These are phyloP conservation scores for Globisporangium paroecandrum DNA, from an alignment of 352 stramenopile genomes.

Conservation along the genomic window DNA sequence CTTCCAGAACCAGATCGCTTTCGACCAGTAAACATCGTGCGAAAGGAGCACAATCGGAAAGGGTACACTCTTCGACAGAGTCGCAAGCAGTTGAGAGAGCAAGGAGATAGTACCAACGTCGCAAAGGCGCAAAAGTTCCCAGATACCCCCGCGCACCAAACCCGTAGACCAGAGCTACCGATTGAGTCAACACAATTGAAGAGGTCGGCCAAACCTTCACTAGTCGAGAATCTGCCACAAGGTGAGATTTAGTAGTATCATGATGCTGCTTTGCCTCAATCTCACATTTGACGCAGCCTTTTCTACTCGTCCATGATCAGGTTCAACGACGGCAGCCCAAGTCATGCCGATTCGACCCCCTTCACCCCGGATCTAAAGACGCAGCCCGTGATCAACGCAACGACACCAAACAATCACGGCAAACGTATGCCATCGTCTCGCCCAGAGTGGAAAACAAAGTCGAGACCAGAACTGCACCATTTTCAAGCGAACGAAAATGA, in stretches of 20 bases:
- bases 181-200: not conserved
- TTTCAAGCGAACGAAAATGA: not conserved
- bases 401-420: not conserved
- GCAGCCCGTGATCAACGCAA: not conserved
- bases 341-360: not conserved
- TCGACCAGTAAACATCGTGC: not conserved
- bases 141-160: not conserved
- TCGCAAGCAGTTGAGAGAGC: conserved; percentile 42
- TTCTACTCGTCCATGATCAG: not conserved
- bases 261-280: not conserved
- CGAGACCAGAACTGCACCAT: conserved; percentile 1
- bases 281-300: not conserved
- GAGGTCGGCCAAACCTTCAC: not conserved
- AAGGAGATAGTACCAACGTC: not conserved
- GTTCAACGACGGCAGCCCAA: not conserved
- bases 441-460: not conserved
- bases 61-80: conserved; percentile 63
- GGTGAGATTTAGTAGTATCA: not conserved
- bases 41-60: conserved; percentile 75
- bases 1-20: conserved; percentile 3
- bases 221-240: not conserved
- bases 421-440: not conserved
- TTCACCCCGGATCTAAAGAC: not conserved
- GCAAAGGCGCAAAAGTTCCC: not conserved
- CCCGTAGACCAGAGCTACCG: not conserved